Percentiles rank a stretch among this genome's conserved stretches.
Evolutionary conservation across 768 basidiomycete species (phyloP).

Genomic region (Lentinus tigrinus): DNA sequence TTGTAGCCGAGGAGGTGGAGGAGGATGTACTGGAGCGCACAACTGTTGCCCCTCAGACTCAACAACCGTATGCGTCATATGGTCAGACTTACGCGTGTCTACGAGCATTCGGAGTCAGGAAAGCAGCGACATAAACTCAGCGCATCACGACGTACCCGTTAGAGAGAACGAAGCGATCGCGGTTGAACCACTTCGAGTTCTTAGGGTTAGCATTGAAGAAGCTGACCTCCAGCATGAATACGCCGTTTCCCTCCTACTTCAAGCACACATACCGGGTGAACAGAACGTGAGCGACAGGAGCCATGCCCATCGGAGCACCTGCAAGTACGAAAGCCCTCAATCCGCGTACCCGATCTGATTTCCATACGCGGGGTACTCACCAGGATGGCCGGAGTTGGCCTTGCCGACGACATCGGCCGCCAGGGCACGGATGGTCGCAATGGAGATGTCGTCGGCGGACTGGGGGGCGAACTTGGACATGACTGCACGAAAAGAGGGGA

Average conservation of each 20-base stretch:
- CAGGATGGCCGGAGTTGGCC: conserved; percentile 94
- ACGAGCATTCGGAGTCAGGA: conserved; percentile 14
- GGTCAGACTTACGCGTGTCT: conserved; percentile 70
- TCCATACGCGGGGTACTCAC: conserved; percentile 35
- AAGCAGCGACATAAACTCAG: background rate
- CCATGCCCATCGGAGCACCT: conserved; percentile 96
- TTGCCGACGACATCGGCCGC: conserved; percentile 77
- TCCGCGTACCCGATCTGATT: background rate
- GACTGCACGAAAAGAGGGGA: conserved; percentile 19
- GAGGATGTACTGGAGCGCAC: conserved; percentile 90
- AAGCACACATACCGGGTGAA: conserved; percentile 62
- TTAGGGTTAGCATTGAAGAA: conserved; percentile 89
- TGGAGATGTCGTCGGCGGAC: conserved; percentile 51
- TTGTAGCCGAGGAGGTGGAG: conserved; percentile 93
- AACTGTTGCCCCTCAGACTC: conserved; percentile 43
- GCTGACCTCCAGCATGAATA: conserved; percentile 38
- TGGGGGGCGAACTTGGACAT: conserved; percentile 42
- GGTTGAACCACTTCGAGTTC: conserved; percentile 91
- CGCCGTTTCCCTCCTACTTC: background rate
- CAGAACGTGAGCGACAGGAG: conserved; percentile 77
- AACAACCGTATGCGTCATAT: background rate
- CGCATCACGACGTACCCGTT: conserved; percentile 67
- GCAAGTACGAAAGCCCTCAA: conserved; percentile 9
- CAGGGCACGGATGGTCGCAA: conserved; percentile 75
- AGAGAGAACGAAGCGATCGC: conserved; percentile 95